Percentiles rank a stretch among this genome's conserved stretches.
Evolutionary conservation across 2,329 filamentous ascomycete genomes (phyloP).

Genomic region (Ophiosphaerella korrae): DNA sequence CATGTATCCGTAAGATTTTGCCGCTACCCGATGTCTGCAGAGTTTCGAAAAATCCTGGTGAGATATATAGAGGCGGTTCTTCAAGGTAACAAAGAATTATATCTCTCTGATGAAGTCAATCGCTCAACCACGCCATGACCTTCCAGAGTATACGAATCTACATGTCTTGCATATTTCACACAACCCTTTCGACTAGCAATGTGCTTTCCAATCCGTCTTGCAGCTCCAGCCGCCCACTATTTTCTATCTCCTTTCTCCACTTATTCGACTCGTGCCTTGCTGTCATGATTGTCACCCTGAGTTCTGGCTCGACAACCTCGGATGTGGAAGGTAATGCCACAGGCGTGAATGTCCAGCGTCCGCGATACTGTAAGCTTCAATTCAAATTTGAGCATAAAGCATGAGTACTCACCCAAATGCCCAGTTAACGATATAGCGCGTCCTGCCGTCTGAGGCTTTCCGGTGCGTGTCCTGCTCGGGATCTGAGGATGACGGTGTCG

Average conservation of each 20-base stretch:
- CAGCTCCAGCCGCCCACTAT: slow-evolving; percentile 51
- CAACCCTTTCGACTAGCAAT: slow-evolving; percentile 28
- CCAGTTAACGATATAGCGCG: slow-evolving; percentile 93
- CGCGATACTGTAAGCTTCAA: too few relatives aligned
- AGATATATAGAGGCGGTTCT: too few relatives aligned
- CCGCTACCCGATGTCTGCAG: too few relatives aligned
- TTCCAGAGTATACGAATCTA: too few relatives aligned
- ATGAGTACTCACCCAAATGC: slow-evolving; percentile 66
- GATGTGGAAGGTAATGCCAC: slow-evolving; percentile 44
- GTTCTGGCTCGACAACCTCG: slow-evolving; percentile 56
- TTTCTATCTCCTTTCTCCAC: slow-evolving; percentile 76
- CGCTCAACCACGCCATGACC: too few relatives aligned
- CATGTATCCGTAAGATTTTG: too few relatives aligned
- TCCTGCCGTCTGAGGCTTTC: slow-evolving; percentile 45
- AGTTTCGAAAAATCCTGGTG: too few relatives aligned
- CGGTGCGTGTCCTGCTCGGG: slow-evolving; percentile 34
- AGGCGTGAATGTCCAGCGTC: slow-evolving; percentile 87
- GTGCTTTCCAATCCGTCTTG: slow-evolving; percentile 24
- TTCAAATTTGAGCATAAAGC: too few relatives aligned
- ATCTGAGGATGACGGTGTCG: slow-evolving; percentile 55
- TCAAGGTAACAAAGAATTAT: too few relatives aligned
- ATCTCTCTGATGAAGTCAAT: too few relatives aligned
- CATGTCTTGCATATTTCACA: background rate
- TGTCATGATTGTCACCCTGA: slow-evolving; percentile 77
- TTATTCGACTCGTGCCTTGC: slow-evolving; percentile 74